Evolutionary conservation across 2,329 filamentous ascomycete genomes (phyloP).

Genomic region (Pseudopyricularia javanii): DNA sequence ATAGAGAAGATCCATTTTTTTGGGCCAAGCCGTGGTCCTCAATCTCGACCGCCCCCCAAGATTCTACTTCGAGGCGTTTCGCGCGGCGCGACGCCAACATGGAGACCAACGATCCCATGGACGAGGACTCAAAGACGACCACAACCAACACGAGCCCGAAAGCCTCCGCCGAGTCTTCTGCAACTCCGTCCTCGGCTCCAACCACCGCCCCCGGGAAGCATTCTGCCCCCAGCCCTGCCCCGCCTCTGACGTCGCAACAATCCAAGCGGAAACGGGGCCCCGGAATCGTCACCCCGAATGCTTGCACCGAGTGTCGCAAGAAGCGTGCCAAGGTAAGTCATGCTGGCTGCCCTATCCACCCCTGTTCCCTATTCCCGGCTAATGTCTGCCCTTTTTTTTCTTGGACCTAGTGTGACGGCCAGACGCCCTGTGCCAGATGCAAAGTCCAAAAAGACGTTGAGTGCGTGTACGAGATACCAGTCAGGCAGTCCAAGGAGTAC

Average conservation of each 20-base stretch:
- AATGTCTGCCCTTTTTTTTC: not conserved
- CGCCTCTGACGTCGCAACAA: not conserved
- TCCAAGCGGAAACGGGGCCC: slow-evolving; percentile 42
- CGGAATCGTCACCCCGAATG: slow-evolving; percentile 46
- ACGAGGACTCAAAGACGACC: not conserved
- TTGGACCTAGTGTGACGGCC: slow-evolving; percentile 41
- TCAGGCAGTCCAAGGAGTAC: slow-evolving; percentile 52
- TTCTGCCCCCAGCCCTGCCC: not conserved
- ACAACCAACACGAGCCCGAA: not conserved
- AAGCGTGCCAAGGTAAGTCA: slow-evolving; percentile 44
- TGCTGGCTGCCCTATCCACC: no score
- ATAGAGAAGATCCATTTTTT: not conserved
- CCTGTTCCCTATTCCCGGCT: not conserved
- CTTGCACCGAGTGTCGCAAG: slow-evolving; percentile 49
- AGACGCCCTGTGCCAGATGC: slow-evolving; percentile 43
- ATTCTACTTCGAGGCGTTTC: no score
- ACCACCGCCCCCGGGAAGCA: not conserved
- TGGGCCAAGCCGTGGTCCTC: not conserved
- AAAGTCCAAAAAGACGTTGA: slow-evolving; percentile 38
- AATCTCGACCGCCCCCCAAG: not conserved
- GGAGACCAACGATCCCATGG: not conserved
- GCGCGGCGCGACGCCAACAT: not conserved
- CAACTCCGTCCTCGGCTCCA: not conserved
- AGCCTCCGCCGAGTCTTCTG: not conserved
- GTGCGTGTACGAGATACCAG: slow-evolving; percentile 49